Percentiles rank a stretch among this genome's conserved stretches.
Conservation (phyloP, 2,329 filamentous ascomycete species). For the Aspergillus spinulosporus region DNA sequence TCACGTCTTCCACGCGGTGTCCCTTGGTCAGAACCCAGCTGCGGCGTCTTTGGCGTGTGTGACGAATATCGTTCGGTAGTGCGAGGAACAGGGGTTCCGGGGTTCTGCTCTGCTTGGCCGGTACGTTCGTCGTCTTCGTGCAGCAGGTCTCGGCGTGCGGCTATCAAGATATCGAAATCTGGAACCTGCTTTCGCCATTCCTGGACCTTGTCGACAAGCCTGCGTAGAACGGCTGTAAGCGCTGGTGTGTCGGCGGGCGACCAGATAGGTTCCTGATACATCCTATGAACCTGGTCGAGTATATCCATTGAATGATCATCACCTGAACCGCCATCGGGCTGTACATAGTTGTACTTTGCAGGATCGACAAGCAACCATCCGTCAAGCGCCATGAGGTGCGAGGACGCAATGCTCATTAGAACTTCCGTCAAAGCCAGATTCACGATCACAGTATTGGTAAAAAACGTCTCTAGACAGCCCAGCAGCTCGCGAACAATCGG, state of each 20-base stretch:
- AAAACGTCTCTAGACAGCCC: slow-evolving; percentile 72
- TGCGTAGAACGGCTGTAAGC: slow-evolving; percentile 59
- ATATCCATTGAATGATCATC: slow-evolving; percentile 24
- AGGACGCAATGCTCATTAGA: slow-evolving; percentile 77
- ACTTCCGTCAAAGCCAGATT: slow-evolving; percentile 86
- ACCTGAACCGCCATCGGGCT: background rate
- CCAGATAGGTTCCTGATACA: slow-evolving; percentile 50
- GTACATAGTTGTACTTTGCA: slow-evolving; percentile 57
- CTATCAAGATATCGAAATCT: slow-evolving; percentile 69
- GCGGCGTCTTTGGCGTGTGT: slow-evolving; percentile 3
- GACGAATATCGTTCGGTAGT: slow-evolving; percentile 20
- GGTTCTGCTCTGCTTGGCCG: slow-evolving; percentile 23
- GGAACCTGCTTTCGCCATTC: slow-evolving; percentile 65
- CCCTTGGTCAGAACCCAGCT: slow-evolving; percentile 17
- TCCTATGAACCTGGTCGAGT: slow-evolving; percentile 29
- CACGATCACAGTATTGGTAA: slow-evolving; percentile 85
- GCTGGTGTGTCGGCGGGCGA: slow-evolving; percentile 47
- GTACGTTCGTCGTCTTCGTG: slow-evolving; percentile 35
- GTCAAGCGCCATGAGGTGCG: slow-evolving; percentile 80
- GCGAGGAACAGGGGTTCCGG: slow-evolving; percentile 20
- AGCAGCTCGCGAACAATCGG: slow-evolving; percentile 54
- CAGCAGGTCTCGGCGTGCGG: slow-evolving; percentile 55
- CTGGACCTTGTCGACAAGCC: slow-evolving; percentile 62
- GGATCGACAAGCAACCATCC: slow-evolving; percentile 82
- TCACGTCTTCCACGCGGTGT: slow-evolving; percentile 31